Percentiles rank a stretch among this genome's conserved stretches.
phyloP scores from a whole-genome alignment of 345 rosid species.

The Pistacia atlantica region DNA sequence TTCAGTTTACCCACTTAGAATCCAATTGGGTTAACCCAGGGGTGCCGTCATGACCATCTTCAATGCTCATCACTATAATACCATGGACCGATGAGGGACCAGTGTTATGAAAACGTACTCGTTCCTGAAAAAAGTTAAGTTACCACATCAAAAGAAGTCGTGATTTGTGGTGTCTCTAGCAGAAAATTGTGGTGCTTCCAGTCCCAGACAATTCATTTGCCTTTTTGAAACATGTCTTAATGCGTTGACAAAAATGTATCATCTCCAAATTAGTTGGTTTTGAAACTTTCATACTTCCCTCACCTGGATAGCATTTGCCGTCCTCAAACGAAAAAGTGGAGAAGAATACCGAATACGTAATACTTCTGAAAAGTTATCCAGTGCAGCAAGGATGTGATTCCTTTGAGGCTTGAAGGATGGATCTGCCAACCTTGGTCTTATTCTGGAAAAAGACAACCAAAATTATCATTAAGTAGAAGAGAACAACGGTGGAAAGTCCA shows the following conservation, averaged over 20 bases:
- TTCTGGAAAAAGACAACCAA: conserved; percentile 41
- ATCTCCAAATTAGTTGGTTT: background rate
- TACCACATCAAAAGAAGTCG: background rate
- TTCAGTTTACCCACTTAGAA: conserved; percentile 51
- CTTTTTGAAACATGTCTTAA: too few relatives aligned
- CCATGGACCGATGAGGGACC: conserved; percentile 79
- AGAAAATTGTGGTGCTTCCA: too few relatives aligned
- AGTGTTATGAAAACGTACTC: conserved; percentile 74
- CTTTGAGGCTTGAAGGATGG: conserved; percentile 85
- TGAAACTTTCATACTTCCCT: conserved; percentile 17
- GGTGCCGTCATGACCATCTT: conserved; percentile 68
- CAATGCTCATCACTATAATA: conserved; percentile 82
- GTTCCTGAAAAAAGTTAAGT: conserved; percentile 38
- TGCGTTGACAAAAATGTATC: too few relatives aligned
- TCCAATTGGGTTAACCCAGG: conserved; percentile 72
- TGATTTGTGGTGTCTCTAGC: background rate
- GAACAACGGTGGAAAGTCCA: conserved; percentile 3
- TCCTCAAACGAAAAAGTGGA: conserved; percentile 74
- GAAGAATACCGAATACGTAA: conserved; percentile 87
- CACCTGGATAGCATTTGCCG: conserved; percentile 87
- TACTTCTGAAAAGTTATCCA: conserved; percentile 64
- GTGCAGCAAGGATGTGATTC: conserved; percentile 67
- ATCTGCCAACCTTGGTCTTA: conserved; percentile 84
- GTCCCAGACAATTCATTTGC: too few relatives aligned
- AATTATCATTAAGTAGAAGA: conserved; percentile 8